phyloP scores from a whole-genome alignment of 306 rosid species.

The Malus orientalis region DNA sequence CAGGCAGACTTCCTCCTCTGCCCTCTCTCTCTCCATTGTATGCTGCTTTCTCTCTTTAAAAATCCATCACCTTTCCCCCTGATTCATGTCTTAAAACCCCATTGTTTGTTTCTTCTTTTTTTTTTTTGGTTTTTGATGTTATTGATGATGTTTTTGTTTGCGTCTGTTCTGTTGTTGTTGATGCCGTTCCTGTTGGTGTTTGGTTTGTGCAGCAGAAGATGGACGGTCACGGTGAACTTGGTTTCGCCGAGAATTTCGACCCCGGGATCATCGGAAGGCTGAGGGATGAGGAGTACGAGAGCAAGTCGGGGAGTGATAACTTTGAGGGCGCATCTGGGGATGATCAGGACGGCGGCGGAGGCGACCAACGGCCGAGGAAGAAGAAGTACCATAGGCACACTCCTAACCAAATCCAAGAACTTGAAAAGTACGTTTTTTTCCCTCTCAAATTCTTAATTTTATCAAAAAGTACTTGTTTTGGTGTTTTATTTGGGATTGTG shows the following conservation, averaged over 20 bases:
- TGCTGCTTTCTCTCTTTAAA: neutral
- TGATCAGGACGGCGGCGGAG: constrained; percentile 57
- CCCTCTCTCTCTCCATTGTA: constrained; percentile 39
- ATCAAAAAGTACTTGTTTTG: neutral
- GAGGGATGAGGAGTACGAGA: constrained; percentile 74
- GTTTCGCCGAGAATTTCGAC: constrained; percentile 55
- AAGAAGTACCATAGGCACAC: constrained; percentile 91
- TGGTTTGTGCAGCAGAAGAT: constrained; percentile 46
- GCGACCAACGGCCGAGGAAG: constrained; percentile 38
- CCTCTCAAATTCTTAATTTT: neutral
- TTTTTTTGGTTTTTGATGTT: neutral
- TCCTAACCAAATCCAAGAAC: constrained; percentile 75
- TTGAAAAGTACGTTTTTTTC: constrained; percentile 50
- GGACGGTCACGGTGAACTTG: constrained; percentile 56
- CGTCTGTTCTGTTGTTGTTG: neutral
- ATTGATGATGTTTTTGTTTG: neutral
- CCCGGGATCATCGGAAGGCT: constrained; percentile 38
- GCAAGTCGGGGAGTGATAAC: constrained; percentile 81
- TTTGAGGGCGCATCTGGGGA: constrained; percentile 74
- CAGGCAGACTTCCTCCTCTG: constrained; percentile 24
- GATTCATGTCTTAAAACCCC: neutral
- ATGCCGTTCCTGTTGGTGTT: constrained; percentile 10
- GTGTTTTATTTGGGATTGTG: neutral
- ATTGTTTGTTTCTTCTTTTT: neutral
- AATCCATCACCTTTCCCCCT: neutral